Evolutionary conservation across 345 rosid genomes (phyloP), one percentile per base, ranked within the genome.

Genomic region (Adansonia digitata): DNA sequence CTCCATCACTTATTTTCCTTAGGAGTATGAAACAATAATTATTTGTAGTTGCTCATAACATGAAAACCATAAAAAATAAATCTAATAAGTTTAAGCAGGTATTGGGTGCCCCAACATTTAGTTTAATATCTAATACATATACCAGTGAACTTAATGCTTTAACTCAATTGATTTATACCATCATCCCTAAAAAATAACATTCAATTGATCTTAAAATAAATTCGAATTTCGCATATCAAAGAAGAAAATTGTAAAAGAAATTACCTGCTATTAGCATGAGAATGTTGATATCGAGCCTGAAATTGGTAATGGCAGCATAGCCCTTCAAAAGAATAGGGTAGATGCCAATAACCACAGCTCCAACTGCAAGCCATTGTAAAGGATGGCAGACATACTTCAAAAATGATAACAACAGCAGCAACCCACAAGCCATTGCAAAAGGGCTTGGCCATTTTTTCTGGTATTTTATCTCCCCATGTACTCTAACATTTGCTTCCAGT

Each of bases 391-490:
- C 74, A 27, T 83, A 94, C 73, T 90, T 86, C 57, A 94, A 40
- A 75, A 91, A 69, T 0, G 97, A 91, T 0, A 93, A 56, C 9
- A 67, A 22, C 29, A 94, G 88, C 63, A 93, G 60, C 0, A 84
- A 2, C 0, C 98, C 98, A 75, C 91, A 85, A 49, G 81, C 86
- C 40, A 89, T 15, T 14, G 91, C 92, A 43, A 80, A 89, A 6
- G 92, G 96, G 43, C 96, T 92, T 26, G 99, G 99, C 99, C 95
- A 91, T 84, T 89, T 92, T 64, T 87, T 87, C 68, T 81, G 79
- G 71, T 78, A 81, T 49, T 79, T 79, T 1, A 76, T 78, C 14
- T 79, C 89, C 72, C 97, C 99, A 31, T 80, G 53, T 14, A 77
- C 82, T 69, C 88, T 88, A 46, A 93, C 85, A 56, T 87, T 89